A percentile compares a stretch with the other conserved stretches of the same genome.
Conservation (phyloP, 2,329 filamentous ascomycete genomes). For the Colletotrichum trifolii region DNA sequence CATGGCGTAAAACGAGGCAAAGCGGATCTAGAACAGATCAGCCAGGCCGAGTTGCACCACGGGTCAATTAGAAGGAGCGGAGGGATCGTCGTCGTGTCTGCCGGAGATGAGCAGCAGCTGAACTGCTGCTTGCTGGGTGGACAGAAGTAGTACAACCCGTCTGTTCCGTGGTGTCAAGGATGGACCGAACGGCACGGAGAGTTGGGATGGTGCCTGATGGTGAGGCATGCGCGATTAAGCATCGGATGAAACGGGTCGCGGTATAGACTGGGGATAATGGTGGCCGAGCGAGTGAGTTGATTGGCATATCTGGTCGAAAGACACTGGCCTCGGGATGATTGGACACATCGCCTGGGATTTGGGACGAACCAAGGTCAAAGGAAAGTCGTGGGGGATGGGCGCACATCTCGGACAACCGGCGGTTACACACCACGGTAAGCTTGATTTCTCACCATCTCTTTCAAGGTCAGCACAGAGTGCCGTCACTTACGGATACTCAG, state of each 20-base stretch:
- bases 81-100: constrained; percentile 15
- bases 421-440: constrained; percentile 20
- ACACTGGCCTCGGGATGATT: constrained; percentile 12
- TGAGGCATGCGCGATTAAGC: constrained; percentile 29
- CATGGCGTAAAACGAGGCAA: not conserved
- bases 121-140: constrained; percentile 2
- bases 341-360: constrained; percentile 10
- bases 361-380: constrained; percentile 15
- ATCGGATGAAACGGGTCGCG: constrained; percentile 29
- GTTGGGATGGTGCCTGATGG: constrained; percentile 25
- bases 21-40: constrained; percentile 28
- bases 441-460: constrained; percentile 9
- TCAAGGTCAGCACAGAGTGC: constrained; percentile 11
- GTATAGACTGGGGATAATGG: constrained; percentile 2
- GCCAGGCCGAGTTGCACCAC: constrained; percentile 4
- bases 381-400: constrained; percentile 10
- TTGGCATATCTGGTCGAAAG: constrained; percentile 20
- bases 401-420: constrained; percentile 7
- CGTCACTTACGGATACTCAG: not conserved
- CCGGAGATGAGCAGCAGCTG: constrained; percentile 2
- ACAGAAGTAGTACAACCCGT: constrained; percentile 12
- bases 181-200: constrained; percentile 17
- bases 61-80: constrained; percentile 20
- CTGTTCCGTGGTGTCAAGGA: constrained; percentile 27
- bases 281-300: constrained; percentile 9